phyloP scores from a whole-genome alignment of 2,329 filamentous ascomycete genomes.

The Exophiala alcalophila region DNA sequence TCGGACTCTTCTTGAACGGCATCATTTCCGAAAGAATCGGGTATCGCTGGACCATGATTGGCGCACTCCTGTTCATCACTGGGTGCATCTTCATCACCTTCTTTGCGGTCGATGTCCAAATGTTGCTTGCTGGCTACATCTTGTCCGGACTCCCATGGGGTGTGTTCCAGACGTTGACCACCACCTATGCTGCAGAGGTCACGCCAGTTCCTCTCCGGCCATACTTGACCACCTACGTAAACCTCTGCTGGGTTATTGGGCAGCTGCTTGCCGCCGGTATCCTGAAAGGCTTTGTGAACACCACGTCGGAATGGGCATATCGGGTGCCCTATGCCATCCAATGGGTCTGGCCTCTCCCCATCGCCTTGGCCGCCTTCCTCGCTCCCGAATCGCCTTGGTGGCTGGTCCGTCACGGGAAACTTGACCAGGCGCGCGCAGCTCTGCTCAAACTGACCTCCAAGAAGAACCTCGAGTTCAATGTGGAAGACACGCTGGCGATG shows the following conservation, averaged over 20 bases:
- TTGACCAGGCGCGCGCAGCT: conserved; percentile 47
- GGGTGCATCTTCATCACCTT: conserved; percentile 40
- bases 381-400: conserved; percentile 53
- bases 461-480: conserved; percentile 32
- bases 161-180: conserved; percentile 37
- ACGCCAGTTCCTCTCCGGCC: conserved; percentile 36
- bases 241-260: conserved; percentile 43
- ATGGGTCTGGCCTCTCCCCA: conserved; percentile 33
- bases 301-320: conserved; percentile 37
- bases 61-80: conserved; percentile 29
- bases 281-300: conserved; percentile 33
- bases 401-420: conserved; percentile 49
- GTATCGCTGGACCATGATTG: conserved; percentile 34
- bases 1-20: conserved; percentile 30
- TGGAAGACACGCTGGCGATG: conserved; percentile 33
- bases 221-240: conserved; percentile 39
- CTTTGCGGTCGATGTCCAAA: conserved; percentile 39
- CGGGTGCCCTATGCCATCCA: conserved; percentile 39
- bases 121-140: conserved; percentile 39
- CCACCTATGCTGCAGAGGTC: conserved; percentile 41
- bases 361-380: conserved; percentile 27
- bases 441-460: conserved; percentile 45
- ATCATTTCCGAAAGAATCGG: conserved; percentile 46
- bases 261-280: conserved; percentile 40
- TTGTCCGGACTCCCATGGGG: conserved; percentile 43